A percentile compares a stretch with the other conserved stretches of the same genome.
These are phyloP conservation scores for Elongisporangium undulatum DNA, from an alignment of 352 stramenopile genomes.

Conservation along the genomic window DNA sequence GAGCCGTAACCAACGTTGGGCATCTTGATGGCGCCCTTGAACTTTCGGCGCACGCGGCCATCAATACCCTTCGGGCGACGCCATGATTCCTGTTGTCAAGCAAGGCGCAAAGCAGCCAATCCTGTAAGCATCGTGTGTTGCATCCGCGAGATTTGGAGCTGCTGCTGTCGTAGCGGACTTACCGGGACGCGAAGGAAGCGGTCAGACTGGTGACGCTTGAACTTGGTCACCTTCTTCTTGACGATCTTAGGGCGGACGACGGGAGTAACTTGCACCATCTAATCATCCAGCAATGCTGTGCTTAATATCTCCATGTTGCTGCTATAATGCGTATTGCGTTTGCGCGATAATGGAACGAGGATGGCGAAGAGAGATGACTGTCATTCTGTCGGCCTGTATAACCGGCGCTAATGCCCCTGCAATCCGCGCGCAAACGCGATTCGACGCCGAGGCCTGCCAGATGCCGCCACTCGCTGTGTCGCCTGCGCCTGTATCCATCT, in stretches of 20 bases:
- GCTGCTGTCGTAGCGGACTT: slow-evolving; percentile 27
- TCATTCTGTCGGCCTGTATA: background rate
- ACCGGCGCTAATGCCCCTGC: background rate
- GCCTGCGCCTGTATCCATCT: slow-evolving; percentile 3
- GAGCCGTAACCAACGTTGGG: slow-evolving; percentile 99
- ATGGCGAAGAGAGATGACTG: background rate
- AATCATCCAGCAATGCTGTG: slow-evolving; percentile 5
- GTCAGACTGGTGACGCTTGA: slow-evolving; percentile 98
- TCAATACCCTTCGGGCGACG: slow-evolving; percentile 99
- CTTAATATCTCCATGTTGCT: background rate
- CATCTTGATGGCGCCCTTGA: slow-evolving; percentile 99
- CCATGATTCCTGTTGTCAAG: slow-evolving; percentile 86
- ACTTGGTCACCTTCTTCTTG: slow-evolving; percentile 99
- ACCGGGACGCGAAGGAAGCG: slow-evolving; percentile 96
- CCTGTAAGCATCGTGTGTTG: background rate
- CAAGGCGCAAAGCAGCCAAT: background rate
- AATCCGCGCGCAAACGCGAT: background rate
- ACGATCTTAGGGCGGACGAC: slow-evolving; percentile 93
- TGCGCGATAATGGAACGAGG: background rate
- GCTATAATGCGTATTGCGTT: background rate
- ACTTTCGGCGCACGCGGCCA: slow-evolving; percentile 97
- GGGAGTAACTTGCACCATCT: slow-evolving; percentile 91
- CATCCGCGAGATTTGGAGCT: no score
- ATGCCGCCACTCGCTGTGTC: background rate
- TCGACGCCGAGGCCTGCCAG: background rate